Base-by-base conservation (phyloP, 805 yeast species). In the Candida peoriensis region DNA sequence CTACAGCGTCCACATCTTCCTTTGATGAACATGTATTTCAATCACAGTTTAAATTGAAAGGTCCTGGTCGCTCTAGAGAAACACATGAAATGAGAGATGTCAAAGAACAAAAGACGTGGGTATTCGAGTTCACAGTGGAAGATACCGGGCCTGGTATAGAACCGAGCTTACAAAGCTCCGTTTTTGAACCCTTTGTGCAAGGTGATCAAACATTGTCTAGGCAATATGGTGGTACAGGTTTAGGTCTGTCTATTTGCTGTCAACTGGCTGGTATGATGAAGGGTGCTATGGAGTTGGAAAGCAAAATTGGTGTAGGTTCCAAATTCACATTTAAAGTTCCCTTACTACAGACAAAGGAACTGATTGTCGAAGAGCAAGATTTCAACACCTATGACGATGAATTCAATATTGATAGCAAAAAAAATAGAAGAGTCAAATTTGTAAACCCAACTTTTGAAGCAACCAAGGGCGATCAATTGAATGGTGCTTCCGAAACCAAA, bases 131-230 rank as follows among this genome's bases (percentile, higher is more conserved):
- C 32, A 76, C 77, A 38, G 96, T 90, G 10, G 70, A 69, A 24
- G 98, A 90, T 55, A 86, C 95, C 0, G 97, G 98, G 4, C 89
- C 97, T 1, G 98, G 98, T 40, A 89, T 90, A 34, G 94, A 86
- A 26, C 78, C 81, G 11, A 76, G 80, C 2, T 59, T 88, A 36
- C 96, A 85, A 51, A 78, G 78, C 28, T 77, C 82, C 41, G 94
- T 90, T 1, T 90, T 90, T 58, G 97, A 93, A 51, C 97, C 97
- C 2, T 90, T 90, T 64, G 88, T 89, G 14, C 98, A 90, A 62
- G 98, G 97, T 34, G 97, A 90, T 53, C 96, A 88, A 57, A 87
- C 96, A 0, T 66, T 87, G 19, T 84, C 95, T 5, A 71, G 95
- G 52, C 85, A 89, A 38, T 81, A 83, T 53, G 97, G 97, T 39